Evolutionary conservation across 345 rosid genomes (phyloP), one percentile per base, ranked within the genome.

Genomic region (Gossypium raimondii): DNA sequence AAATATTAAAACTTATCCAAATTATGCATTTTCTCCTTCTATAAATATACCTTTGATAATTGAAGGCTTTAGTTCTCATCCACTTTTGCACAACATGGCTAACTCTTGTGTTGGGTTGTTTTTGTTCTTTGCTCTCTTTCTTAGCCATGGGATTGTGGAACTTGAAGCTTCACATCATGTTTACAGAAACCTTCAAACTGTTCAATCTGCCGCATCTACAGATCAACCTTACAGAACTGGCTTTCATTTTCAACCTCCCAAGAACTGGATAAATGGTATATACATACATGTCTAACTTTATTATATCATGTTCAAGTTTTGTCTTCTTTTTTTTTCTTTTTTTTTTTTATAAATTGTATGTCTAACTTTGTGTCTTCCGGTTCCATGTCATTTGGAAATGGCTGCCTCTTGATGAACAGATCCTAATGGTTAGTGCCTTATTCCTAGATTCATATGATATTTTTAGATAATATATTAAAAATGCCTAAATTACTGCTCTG

Each of bases 211-310:
- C 44, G 51, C 80, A 45, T 3, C 81, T 7, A 2, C 59, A 65
- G 73, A 41, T 27, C 94, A 89, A 73, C 90, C 88, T 12, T 88
- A 89, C 65, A 84, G 92, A 74, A 87, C 94, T 74, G 86, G 80
- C 57, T 92, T 73, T 47, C 94, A 92, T 79, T 92, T 92, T 38
- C 94, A 92, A 73, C 91, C 94, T 12, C 88, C 88, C 2, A 85
- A 84, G 76, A 89, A 92, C 65, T 92, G 97, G 94, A 89, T 89
- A 82, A 91, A 88, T 83, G 97, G 94, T 86, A 60, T 60, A 59
- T 59, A 47, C 13, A 9, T 34, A 34, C 6, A 5, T 34, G 41
- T 34, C 41, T 43, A 27, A 27, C 18, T 14, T 61, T 14, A 27
- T 61, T 7, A 22, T 61, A 7, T 61, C 10, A 2, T 61, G 11